These are phyloP conservation scores for Penicillium sp. DNA, from an alignment of 2,329 filamentous ascomycete species.

Conservation along the genomic window DNA sequence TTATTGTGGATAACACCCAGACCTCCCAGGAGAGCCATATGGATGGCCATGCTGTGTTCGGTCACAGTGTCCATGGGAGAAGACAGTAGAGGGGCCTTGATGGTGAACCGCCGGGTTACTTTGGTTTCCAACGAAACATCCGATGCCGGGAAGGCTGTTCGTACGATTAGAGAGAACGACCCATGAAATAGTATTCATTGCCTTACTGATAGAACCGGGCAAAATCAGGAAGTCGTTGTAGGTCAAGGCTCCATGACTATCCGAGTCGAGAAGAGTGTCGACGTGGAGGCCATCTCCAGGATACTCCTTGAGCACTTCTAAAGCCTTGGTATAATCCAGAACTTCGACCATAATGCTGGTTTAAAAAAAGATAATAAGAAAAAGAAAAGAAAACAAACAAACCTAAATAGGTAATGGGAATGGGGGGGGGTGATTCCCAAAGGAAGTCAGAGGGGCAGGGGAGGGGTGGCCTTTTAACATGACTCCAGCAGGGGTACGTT, in stretches of 20 bases:
- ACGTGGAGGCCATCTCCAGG: slow-evolving; percentile 77
- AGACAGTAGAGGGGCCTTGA: slow-evolving; percentile 94
- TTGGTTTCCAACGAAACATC: slow-evolving; percentile 81
- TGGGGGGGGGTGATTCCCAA: too few species aligned
- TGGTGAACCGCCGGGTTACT: slow-evolving; percentile 84
- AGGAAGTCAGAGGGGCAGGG: too few species aligned
- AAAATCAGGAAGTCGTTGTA: slow-evolving; percentile 98
- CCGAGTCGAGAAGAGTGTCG: slow-evolving; percentile 78
- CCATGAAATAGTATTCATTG: neutral
- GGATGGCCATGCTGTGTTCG: slow-evolving; percentile 98
- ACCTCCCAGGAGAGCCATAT: slow-evolving; percentile 55
- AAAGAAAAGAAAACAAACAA: too few species aligned
- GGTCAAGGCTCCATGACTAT: slow-evolving; percentile 83
- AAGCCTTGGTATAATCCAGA: slow-evolving; percentile 45
- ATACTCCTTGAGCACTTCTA: slow-evolving; percentile 75
- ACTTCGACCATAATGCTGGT: too few species aligned
- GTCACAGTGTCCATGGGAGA: slow-evolving; percentile 99
- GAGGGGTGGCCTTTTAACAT: too few species aligned
- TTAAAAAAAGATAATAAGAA: too few species aligned
- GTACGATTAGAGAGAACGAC: neutral
- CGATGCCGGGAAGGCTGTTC: slow-evolving; percentile 71
- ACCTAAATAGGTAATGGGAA: too few species aligned
- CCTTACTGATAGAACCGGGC: slow-evolving; percentile 81
- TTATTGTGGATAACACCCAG: slow-evolving; percentile 94
- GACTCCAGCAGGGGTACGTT: too few species aligned